Evolutionary conservation across 768 basidiomycete species (phyloP).

Genomic region (Termitomyces sp.): DNA sequence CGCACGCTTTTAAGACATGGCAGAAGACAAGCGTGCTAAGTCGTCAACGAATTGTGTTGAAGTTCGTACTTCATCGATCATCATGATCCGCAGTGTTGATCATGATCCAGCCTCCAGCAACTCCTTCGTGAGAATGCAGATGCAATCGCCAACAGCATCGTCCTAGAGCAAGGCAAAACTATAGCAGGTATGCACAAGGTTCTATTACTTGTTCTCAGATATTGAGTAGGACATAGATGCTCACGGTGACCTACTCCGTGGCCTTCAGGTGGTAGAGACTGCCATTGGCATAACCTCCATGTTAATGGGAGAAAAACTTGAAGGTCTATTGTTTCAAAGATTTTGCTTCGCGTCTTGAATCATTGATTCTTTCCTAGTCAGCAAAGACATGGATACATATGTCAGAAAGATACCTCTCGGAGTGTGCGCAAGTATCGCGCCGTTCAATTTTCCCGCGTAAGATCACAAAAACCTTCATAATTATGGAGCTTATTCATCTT

Average conservation of each 20-base stretch:
- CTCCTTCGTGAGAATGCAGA: constrained; percentile 83
- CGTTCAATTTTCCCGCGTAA: constrained; percentile 89
- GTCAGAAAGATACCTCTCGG: constrained; percentile 81
- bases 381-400: constrained; percentile 95
- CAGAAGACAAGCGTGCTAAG: constrained; percentile 77
- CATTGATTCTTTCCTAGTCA: constrained; percentile 43
- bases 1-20: constrained; percentile 86
- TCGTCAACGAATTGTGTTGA: constrained; percentile 83
- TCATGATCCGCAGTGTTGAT: neutral
- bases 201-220: neutral
- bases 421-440: constrained; percentile 81
- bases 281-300: constrained; percentile 78
- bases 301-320: constrained; percentile 86
- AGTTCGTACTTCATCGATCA: constrained; percentile 46
- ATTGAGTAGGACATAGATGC: constrained; percentile 53
- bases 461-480: constrained; percentile 15
- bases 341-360: neutral
- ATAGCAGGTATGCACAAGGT: constrained; percentile 50
- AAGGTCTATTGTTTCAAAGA: constrained; percentile 46
- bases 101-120: constrained; percentile 66
- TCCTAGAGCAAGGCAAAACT: constrained; percentile 96
- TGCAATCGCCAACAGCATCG: constrained; percentile 83
- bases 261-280: constrained; percentile 83
- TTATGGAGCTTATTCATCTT: neutral
- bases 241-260: constrained; percentile 90